phyloP scores from a whole-genome alignment of 495 filamentous ascomycete genomes.

The Aspergillus kassunensis region DNA sequence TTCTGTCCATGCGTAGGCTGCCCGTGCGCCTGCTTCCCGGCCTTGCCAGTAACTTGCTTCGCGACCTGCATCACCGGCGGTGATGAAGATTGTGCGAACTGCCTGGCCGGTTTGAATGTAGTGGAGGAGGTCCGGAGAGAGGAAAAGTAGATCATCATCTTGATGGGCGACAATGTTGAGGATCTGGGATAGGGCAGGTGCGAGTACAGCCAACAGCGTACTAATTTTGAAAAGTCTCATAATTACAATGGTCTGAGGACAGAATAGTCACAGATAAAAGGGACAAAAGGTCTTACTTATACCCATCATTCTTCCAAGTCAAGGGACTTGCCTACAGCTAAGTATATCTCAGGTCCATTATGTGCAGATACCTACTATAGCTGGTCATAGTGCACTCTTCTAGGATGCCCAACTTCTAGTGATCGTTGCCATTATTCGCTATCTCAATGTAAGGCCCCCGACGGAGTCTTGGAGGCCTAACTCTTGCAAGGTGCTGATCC shows the following conservation, averaged over 20 bases:
- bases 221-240: not conserved
- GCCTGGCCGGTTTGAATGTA: slow-evolving; percentile 30
- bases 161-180: slow-evolving; percentile 22
- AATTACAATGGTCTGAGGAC: not conserved
- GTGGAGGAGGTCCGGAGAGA: slow-evolving; percentile 12
- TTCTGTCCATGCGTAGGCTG: slow-evolving; percentile 18
- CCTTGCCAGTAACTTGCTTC: slow-evolving; percentile 9
- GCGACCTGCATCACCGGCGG: slow-evolving; percentile 72
- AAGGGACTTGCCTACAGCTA: too few species aligned
- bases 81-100: slow-evolving; percentile 71
- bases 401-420: not conserved
- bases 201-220: not conserved
- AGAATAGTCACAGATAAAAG: not conserved
- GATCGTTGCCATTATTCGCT: not conserved
- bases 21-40: slow-evolving; percentile 12
- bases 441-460: too few species aligned
- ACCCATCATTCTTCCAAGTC: not conserved
- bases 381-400: not conserved
- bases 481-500: too few species aligned
- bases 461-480: too few species aligned
- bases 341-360: not conserved
- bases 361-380: not conserved
- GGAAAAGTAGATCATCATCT: slow-evolving; percentile 20
- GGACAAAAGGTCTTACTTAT: too few species aligned
- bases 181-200: not conserved